These are phyloP conservation scores for Melampsora medusae DNA, from an alignment of 1,284 basidiomycete species.

Conservation along the genomic window DNA sequence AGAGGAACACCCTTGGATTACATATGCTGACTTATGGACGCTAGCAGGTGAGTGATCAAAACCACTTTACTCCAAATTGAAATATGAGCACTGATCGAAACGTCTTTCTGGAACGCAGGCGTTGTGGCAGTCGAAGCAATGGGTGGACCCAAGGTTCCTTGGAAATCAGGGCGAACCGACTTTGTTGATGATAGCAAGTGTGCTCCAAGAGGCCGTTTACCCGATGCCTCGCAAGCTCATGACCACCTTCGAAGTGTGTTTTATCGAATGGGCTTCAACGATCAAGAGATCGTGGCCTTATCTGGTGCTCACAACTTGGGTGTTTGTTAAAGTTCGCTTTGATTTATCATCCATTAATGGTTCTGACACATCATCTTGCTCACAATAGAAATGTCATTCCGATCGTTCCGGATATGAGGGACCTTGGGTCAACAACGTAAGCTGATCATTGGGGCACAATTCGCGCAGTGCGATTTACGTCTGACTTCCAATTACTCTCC, in stretches of 20 bases:
- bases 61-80: neutral
- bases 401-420: constrained; percentile 59
- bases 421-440: constrained; percentile 50
- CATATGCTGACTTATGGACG: constrained; percentile 59
- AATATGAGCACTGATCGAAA: constrained; percentile 48
- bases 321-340: constrained; percentile 49
- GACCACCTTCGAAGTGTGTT: constrained; percentile 60
- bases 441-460: neutral
- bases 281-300: constrained; percentile 62
- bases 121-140: constrained; percentile 59
- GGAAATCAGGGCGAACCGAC: constrained; percentile 60
- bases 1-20: constrained; percentile 60
- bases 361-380: neutral
- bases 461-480: neutral
- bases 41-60: constrained; percentile 45
- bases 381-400: constrained; percentile 55
- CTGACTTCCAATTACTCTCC: constrained; percentile 46
- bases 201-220: constrained; percentile 57
- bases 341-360: constrained; percentile 50
- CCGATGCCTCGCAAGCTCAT: constrained; percentile 59
- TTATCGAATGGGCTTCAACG: constrained; percentile 61
- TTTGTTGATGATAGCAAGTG: constrained; percentile 55
- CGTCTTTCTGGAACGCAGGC: constrained; percentile 55
- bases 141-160: constrained; percentile 59
- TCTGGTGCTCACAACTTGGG: constrained; percentile 62